Conservation (phyloP, 2,329 filamentous ascomycete genomes). For the Ceratocystis alfenasii region DNA sequence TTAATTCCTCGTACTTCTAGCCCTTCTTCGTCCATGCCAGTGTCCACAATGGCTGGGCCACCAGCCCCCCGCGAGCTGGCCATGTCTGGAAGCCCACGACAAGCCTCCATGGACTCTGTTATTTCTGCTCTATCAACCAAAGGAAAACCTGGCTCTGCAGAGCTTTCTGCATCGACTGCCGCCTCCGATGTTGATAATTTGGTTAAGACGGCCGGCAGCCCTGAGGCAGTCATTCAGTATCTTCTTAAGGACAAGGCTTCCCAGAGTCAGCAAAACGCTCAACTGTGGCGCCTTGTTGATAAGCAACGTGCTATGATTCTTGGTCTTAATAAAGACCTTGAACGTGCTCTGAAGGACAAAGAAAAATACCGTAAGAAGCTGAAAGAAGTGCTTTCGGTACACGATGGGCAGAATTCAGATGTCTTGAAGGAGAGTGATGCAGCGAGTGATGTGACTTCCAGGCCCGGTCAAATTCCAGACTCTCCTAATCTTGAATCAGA, state of each 20-base stretch:
- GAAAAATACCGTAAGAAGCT: slow-evolving; percentile 84
- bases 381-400: slow-evolving; percentile 52
- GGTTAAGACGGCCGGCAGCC: slow-evolving; percentile 72
- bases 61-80: slow-evolving; percentile 31
- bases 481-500: slow-evolving; percentile 42
- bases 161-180: slow-evolving; percentile 43
- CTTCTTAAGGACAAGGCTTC: slow-evolving; percentile 85
- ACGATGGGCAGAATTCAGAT: slow-evolving; percentile 5
- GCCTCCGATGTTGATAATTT: slow-evolving; percentile 66
- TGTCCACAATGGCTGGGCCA: slow-evolving; percentile 16
- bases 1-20: slow-evolving; percentile 36
- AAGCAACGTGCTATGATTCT: slow-evolving; percentile 92
- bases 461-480: slow-evolving; percentile 28
- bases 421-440: slow-evolving; percentile 10
- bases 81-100: slow-evolving; percentile 41
- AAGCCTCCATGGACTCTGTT: slow-evolving; percentile 86
- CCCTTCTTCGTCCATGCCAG: slow-evolving; percentile 28
- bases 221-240: slow-evolving; percentile 79
- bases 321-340: slow-evolving; percentile 86
- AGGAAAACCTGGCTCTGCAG: slow-evolving; percentile 45
- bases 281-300: slow-evolving; percentile 90
- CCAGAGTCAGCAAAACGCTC: slow-evolving; percentile 75
- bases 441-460: slow-evolving; percentile 12
- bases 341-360: slow-evolving; percentile 83
- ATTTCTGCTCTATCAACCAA: slow-evolving; percentile 63